Base-by-base conservation (phyloP, 257 asterid genomes). In the Solanum arcanum region DNA sequence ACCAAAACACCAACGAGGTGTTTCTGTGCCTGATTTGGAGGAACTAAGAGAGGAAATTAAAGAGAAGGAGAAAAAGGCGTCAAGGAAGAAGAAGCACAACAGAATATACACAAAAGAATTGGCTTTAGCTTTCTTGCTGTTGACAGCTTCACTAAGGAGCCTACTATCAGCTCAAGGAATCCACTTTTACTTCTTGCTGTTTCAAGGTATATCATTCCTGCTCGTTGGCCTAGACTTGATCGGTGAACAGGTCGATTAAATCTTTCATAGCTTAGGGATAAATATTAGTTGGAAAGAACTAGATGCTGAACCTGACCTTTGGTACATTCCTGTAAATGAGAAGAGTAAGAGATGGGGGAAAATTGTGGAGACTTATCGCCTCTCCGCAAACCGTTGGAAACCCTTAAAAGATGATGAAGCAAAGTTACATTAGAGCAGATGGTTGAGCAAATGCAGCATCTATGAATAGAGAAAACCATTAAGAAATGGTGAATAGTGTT, bases 201-300 rank as follows among this genome's bases (percentile, higher is more conserved):
- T 97, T 88, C 98, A 97, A 88, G 98, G 99, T 44, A 86, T 95
- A 15, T 97, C 99, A 13, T 97, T 97, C 91, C 88, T 97, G 89
- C 95, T 95, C 6, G 98, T 94, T 60, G 99, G 99, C 56, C 87
- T 94, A 15, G 99, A 97, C 91, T 93, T 97, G 93, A 95, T 97
- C 2, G 99, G 98, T 20, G 99, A 95, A 92, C 99, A 97, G 89
- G 94, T 97, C 41, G 92, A 88, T 59, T 91, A 86, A 56, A 9
- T 46, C 12, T 15, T 60, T 27, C 64, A 12, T 85, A 68, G 78
- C 44, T 41, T 44, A 85, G 85, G 46, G 46, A 49, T 81, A 47
- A 47, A 47, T 29, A 72, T 41, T 85, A 72, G 81, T 68, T 37
- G 39, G 39, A 37, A 37, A 37, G 47, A 47, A 84, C 39, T 84